A percentile compares a stretch with the other conserved stretches of the same genome.
These are phyloP conservation scores for Stephania yunnanensis DNA, from an alignment of 164 flowering plant species.

Conservation along the genomic window DNA sequence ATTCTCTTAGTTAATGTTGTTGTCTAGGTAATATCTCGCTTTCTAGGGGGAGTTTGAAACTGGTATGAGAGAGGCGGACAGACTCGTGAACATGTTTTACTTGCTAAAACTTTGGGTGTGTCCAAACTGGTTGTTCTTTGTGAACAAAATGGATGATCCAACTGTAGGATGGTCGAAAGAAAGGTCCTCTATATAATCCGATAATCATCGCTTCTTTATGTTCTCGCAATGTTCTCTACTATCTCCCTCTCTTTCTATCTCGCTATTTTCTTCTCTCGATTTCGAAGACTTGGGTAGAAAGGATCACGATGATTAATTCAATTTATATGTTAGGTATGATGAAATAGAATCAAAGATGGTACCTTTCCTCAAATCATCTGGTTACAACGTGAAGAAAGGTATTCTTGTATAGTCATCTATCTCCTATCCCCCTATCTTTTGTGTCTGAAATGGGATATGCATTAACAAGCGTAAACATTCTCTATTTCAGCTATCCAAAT, in stretches of 20 bases:
- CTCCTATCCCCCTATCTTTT: neutral
- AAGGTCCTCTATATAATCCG: slow-evolving; percentile 30
- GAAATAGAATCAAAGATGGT: slow-evolving; percentile 91
- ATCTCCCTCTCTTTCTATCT: neutral
- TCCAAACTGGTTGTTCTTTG: slow-evolving; percentile 83
- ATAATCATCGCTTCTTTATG: neutral
- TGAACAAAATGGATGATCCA: slow-evolving; percentile 98
- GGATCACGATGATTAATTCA: neutral
- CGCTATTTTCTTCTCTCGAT: neutral
- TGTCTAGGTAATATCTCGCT: slow-evolving; percentile 88
- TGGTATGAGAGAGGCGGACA: slow-evolving; percentile 97
- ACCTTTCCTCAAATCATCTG: slow-evolving; percentile 75
- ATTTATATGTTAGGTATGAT: slow-evolving; percentile 49
- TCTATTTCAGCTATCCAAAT: no score
- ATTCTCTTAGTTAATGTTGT: neutral
- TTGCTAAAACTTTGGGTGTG: slow-evolving; percentile 97
- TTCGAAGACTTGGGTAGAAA: neutral
- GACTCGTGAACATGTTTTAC: slow-evolving; percentile 98
- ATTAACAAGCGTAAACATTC: no score
- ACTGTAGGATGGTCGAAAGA: slow-evolving; percentile 93
- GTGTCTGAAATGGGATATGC: no score
- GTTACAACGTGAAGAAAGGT: slow-evolving; percentile 99
- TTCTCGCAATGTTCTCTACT: neutral
- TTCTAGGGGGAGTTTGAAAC: slow-evolving; percentile 99
- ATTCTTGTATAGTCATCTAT: slow-evolving; percentile 1